Evolutionary conservation across 768 basidiomycete species (phyloP).

Genomic region (Tephrocybe sp.): DNA sequence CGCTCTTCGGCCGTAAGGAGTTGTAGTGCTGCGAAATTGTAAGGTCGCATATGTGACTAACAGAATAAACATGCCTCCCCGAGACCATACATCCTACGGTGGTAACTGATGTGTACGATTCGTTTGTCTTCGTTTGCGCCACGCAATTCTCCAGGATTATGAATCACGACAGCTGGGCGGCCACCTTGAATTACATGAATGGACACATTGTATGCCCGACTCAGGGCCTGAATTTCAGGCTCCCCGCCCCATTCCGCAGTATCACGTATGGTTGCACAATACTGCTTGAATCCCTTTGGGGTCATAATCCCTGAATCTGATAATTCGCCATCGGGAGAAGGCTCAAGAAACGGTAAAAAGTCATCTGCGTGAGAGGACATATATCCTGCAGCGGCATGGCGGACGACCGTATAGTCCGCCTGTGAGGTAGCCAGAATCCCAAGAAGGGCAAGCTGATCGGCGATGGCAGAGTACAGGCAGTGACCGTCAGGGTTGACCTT

Average conservation of each 20-base stretch:
- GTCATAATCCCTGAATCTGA: constrained; percentile 73
- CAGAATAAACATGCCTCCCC: constrained; percentile 72
- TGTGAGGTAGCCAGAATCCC: constrained; percentile 57
- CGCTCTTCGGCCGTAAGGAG: constrained; percentile 63
- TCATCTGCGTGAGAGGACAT: constrained; percentile 83
- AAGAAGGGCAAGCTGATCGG: constrained; percentile 84
- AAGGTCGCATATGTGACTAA: neutral
- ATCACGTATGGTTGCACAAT: constrained; percentile 76
- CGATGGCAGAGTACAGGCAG: constrained; percentile 92
- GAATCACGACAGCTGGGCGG: constrained; percentile 80
- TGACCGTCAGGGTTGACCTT: constrained; percentile 96
- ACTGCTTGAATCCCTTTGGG: constrained; percentile 59
- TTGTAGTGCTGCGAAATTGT: constrained; percentile 73
- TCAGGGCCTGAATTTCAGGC: constrained; percentile 92
- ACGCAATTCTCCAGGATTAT: constrained; percentile 52
- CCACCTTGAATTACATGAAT: constrained; percentile 91
- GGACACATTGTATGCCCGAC: constrained; percentile 75
- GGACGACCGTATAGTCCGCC: constrained; percentile 61
- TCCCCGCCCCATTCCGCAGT: constrained; percentile 98
- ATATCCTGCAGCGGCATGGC: constrained; percentile 75
- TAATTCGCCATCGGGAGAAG: constrained; percentile 68
- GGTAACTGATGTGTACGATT: constrained; percentile 82
- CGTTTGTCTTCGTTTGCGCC: constrained; percentile 31
- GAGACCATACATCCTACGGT: constrained; percentile 90
- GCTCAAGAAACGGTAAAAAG: constrained; percentile 91